Percentiles rank a stretch among this genome's conserved stretches.
phyloP scores from a whole-genome alignment of 2,329 filamentous ascomycete species.

The Fusarium sp. region DNA sequence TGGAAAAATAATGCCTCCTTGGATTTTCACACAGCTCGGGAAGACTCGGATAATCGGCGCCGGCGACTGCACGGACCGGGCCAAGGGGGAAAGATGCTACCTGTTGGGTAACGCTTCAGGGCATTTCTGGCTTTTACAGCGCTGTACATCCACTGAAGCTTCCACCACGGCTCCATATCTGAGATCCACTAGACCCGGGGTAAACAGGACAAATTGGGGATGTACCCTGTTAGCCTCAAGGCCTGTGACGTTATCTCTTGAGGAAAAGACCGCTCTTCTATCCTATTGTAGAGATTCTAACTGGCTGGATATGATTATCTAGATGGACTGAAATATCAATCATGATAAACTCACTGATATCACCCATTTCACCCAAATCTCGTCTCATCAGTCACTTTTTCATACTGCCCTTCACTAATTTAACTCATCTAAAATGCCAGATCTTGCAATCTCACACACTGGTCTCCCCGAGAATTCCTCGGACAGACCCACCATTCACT shows the following conservation, averaged over 20 bases:
- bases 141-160: slow-evolving; percentile 15
- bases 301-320: slow-evolving; percentile 2
- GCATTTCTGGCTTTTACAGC: slow-evolving; percentile 10
- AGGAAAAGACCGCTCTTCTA: slow-evolving; percentile 12
- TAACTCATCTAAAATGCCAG: slow-evolving; percentile 23
- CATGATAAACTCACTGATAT: slow-evolving; percentile 30
- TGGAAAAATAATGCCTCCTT: slow-evolving; percentile 43
- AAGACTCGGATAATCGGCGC: slow-evolving; percentile 49
- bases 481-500: slow-evolving; percentile 43
- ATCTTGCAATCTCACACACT: slow-evolving; percentile 18
- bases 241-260: slow-evolving; percentile 25
- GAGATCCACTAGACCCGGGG: slow-evolving; percentile 29
- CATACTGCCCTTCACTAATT: not conserved
- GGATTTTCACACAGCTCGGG: slow-evolving; percentile 35
- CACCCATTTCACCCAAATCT: not conserved
- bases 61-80: slow-evolving; percentile 45
- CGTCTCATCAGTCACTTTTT: slow-evolving; percentile 28
- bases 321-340: not conserved
- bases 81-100: slow-evolving; percentile 38
- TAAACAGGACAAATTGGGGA: slow-evolving; percentile 16
- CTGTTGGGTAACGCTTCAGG: slow-evolving; percentile 26
- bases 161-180: slow-evolving; percentile 4
- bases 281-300: slow-evolving; percentile 5
- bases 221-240: slow-evolving; percentile 29
- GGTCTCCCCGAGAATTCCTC: slow-evolving; percentile 41